Percentiles rank a stretch among this genome's conserved stretches.
phyloP scores from a whole-genome alignment of 2,329 filamentous ascomycete species.

The Orbilia blumenaviensis region DNA sequence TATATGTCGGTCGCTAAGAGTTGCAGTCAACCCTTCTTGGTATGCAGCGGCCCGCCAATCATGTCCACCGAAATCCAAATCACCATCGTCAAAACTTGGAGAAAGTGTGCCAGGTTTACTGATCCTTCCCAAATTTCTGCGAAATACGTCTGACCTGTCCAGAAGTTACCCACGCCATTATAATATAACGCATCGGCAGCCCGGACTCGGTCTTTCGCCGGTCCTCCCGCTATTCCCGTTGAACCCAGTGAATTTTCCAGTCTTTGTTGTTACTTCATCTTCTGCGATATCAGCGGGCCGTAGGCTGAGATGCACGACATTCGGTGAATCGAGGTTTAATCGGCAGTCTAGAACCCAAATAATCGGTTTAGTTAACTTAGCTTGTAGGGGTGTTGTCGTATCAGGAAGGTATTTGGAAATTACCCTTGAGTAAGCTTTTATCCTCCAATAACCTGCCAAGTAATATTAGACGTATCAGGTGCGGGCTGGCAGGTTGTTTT shows the following conservation, averaged over 20 bases:
- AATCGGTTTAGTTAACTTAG: neutral
- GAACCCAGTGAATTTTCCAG: slow-evolving; percentile 54
- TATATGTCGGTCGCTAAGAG: neutral
- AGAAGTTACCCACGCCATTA: slow-evolving; percentile 5
- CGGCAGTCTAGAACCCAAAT: slow-evolving; percentile 55
- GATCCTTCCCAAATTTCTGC: neutral
- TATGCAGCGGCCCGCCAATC: neutral
- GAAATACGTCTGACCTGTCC: neutral
- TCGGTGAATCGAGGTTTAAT: slow-evolving; percentile 57
- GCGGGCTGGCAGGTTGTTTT: slow-evolving; percentile 39
- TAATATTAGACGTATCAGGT: slow-evolving; percentile 47
- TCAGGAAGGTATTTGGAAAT: slow-evolving; percentile 4
- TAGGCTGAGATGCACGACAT: slow-evolving; percentile 58
- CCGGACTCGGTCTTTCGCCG: slow-evolving; percentile 52
- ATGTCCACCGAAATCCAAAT: neutral
- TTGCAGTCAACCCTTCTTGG: neutral
- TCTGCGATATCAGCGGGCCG: slow-evolving; percentile 56
- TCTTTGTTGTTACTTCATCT: slow-evolving; percentile 57
- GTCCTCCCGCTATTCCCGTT: slow-evolving; percentile 40
- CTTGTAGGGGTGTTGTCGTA: neutral
- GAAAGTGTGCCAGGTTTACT: too few relatives aligned
- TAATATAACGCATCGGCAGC: slow-evolving; percentile 58
- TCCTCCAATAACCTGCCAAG: slow-evolving; percentile 44
- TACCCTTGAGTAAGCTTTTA: slow-evolving; percentile 49
- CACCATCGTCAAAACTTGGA: neutral